phyloP scores from a whole-genome alignment of 2,329 filamentous ascomycete genomes.

The Neofusicoccum sp. region DNA sequence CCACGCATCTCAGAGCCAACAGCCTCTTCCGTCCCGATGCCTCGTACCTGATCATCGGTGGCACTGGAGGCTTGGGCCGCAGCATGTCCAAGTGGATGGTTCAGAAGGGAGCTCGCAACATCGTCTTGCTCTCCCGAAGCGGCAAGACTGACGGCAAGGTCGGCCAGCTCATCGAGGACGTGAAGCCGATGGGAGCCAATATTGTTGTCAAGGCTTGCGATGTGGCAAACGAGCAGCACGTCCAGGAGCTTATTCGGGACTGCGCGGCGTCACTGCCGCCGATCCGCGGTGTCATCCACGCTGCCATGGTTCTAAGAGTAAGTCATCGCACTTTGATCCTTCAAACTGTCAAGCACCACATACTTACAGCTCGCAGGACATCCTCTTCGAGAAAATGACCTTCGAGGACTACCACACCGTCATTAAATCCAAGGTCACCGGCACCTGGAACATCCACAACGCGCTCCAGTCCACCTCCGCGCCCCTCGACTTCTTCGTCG shows the following conservation, averaged over 20 bases:
- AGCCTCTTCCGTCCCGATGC: conserved; percentile 25
- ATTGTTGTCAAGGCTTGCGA: conserved; percentile 18
- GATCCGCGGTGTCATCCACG: conserved; percentile 31
- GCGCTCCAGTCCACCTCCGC: conserved; percentile 22
- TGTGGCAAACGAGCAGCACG: background rate
- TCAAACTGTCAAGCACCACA: conserved; percentile 10
- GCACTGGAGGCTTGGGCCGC: conserved; percentile 33
- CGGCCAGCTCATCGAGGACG: background rate
- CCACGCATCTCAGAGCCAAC: background rate
- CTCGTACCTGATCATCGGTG: conserved; percentile 34
- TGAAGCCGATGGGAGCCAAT: background rate
- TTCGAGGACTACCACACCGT: conserved; percentile 26
- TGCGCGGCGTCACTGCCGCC: conserved; percentile 11
- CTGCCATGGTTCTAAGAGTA: conserved; percentile 32
- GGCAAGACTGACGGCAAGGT: conserved; percentile 10
- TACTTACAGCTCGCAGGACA: background rate
- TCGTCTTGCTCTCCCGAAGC: conserved; percentile 29
- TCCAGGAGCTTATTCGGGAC: conserved; percentile 2
- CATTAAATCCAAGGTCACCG: conserved; percentile 32
- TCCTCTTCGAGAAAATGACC: conserved; percentile 17
- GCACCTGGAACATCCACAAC: conserved; percentile 32
- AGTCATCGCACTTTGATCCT: conserved; percentile 27
- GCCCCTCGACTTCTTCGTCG: conserved; percentile 29
- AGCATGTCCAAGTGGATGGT: conserved; percentile 33
- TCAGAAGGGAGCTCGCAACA: conserved; percentile 28